A percentile compares a stretch with the other conserved stretches of the same genome.
phyloP scores from a whole-genome alignment of 2,329 filamentous ascomycete genomes.

The Drechslera avenae region DNA sequence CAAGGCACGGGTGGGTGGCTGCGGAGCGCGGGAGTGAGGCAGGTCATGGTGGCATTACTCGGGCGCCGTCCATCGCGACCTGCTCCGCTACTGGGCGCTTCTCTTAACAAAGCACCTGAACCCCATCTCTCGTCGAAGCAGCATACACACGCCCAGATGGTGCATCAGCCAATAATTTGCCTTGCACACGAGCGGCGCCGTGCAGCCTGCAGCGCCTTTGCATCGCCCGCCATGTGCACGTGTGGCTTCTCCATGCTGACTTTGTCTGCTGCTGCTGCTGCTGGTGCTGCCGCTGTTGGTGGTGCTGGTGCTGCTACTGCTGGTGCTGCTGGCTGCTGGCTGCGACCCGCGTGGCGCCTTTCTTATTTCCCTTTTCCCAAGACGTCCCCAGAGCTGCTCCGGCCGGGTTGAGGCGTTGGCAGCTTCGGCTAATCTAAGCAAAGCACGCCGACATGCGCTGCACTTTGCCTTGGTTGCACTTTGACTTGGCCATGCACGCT shows the following conservation, averaged over 20 bases:
- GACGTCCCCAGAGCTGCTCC: slow-evolving; percentile 15
- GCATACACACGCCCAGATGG: slow-evolving; percentile 14
- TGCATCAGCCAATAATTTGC: slow-evolving; percentile 18
- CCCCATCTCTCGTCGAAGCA: slow-evolving; percentile 23
- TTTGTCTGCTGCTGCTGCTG: not conserved
- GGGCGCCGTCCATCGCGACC: slow-evolving; percentile 15
- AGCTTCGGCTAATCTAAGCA: slow-evolving; percentile 25
- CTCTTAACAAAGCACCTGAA: slow-evolving; percentile 21
- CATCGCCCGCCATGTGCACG: slow-evolving; percentile 3
- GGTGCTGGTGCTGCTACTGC: not conserved
- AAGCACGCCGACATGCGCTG: slow-evolving; percentile 6
- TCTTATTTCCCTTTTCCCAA: slow-evolving; percentile 10
- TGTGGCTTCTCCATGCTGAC: not conserved
- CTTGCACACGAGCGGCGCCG: slow-evolving; percentile 11
- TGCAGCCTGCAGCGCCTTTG: slow-evolving; percentile 16
- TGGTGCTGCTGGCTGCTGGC: not conserved
- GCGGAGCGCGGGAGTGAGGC: slow-evolving; percentile 4
- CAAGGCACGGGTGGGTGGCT: slow-evolving; percentile 2
- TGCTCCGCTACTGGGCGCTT: slow-evolving; percentile 10
- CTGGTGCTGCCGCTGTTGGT: not conserved
- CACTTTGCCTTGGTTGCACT: too few relatives aligned
- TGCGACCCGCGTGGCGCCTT: slow-evolving; percentile 2
- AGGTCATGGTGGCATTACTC: slow-evolving; percentile 8
- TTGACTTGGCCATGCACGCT: too few relatives aligned
- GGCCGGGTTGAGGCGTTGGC: slow-evolving; percentile 22